These are phyloP conservation scores for Sarcomyxa edulis DNA, from an alignment of 768 basidiomycete genomes.

Conservation along the genomic window DNA sequence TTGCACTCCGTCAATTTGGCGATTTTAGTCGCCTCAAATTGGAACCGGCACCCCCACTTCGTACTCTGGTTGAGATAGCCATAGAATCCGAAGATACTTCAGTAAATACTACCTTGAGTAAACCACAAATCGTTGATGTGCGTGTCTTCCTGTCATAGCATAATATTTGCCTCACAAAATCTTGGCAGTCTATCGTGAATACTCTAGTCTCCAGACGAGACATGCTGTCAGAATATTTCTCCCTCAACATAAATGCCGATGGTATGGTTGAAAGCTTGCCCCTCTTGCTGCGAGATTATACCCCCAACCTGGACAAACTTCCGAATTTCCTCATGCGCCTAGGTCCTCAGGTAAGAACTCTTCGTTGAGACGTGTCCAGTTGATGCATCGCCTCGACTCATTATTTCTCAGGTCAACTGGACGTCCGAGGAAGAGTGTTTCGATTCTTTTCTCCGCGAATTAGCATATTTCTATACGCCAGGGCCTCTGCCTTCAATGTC, in stretches of 20 bases:
- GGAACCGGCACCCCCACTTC: conserved; percentile 75
- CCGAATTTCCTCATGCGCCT: conserved; percentile 88
- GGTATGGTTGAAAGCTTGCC: conserved; percentile 78
- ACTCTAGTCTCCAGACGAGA: conserved; percentile 57
- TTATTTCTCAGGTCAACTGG: conserved; percentile 74
- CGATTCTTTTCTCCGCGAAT: conserved; percentile 75
- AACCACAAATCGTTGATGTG: conserved; percentile 69
- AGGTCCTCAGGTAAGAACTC: conserved; percentile 81
- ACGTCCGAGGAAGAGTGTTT: conserved; percentile 82
- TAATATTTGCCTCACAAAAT: neutral
- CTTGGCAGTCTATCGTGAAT: conserved; percentile 53
- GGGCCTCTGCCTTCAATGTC: conserved; percentile 34
- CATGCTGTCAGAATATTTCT: conserved; percentile 94
- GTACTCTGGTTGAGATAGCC: conserved; percentile 70
- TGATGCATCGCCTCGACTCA: neutral
- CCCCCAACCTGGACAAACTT: conserved; percentile 86
- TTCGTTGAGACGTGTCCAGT: no score
- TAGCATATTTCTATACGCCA: conserved; percentile 88
- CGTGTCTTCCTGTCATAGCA: conserved; percentile 12
- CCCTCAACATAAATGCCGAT: conserved; percentile 57
- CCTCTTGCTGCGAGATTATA: conserved; percentile 78
- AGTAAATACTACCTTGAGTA: conserved; percentile 46
- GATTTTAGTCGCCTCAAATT: conserved; percentile 71
- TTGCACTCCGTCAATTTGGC: conserved; percentile 89
- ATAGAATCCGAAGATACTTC: conserved; percentile 65